These are phyloP conservation scores for Pythium periplocum DNA, from an alignment of 352 stramenopile species.

Conservation along the genomic window DNA sequence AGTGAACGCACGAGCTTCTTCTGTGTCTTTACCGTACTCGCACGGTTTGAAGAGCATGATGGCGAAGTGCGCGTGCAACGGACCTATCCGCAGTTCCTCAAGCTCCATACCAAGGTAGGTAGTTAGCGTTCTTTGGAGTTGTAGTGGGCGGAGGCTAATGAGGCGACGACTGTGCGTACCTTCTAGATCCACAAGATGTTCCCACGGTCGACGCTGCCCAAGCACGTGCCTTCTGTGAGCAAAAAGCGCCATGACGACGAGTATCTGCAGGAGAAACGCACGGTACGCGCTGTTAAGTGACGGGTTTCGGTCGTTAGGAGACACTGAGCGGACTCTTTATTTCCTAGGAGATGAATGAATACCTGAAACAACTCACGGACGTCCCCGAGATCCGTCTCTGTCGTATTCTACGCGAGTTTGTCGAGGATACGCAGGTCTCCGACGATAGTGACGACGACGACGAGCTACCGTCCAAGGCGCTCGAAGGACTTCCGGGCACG, in stretches of 20 bases:
- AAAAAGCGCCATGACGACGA: constrained; percentile 69
- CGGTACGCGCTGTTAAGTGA: constrained; percentile 8
- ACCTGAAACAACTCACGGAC: constrained; percentile 43
- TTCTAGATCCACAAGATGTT: constrained; percentile 67
- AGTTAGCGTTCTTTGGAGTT: no score
- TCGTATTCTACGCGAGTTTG: constrained; percentile 51
- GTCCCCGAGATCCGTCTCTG: constrained; percentile 50
- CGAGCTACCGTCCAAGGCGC: constrained; percentile 30
- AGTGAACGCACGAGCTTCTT: constrained; percentile 38
- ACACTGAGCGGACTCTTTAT: background rate
- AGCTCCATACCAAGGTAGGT: constrained; percentile 40
- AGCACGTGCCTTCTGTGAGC: constrained; percentile 55
- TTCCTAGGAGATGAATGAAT: constrained; percentile 44
- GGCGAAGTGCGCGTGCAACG: constrained; percentile 45
- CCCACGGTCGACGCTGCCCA: constrained; percentile 57
- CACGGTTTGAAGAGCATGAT: constrained; percentile 35
- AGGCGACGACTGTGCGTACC: no score
- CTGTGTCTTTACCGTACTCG: constrained; percentile 52
- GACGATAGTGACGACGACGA: constrained; percentile 60
- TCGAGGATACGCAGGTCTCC: constrained; percentile 44
- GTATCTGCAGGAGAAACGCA: constrained; percentile 71
- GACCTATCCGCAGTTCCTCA: constrained; percentile 61
- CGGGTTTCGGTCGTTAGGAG: background rate
- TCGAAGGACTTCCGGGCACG: constrained; percentile 52
- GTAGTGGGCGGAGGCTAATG: no score